A percentile compares a stretch with the other conserved stretches of the same genome.
These are phyloP conservation scores for Camelina laxa DNA, from an alignment of 345 rosid species.

Conservation along the genomic window DNA sequence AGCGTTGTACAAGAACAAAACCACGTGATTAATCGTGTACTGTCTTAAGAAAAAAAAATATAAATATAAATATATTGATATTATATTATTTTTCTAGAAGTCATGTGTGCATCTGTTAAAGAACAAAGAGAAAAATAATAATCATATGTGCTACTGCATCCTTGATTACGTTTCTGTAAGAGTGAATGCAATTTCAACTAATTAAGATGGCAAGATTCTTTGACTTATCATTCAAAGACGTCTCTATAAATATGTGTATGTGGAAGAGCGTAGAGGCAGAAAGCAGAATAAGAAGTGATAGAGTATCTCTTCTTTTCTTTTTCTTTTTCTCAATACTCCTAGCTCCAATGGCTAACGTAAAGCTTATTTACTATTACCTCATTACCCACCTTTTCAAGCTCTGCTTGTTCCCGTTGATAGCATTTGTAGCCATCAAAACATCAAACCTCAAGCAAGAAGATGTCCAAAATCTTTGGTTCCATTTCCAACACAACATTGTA, in stretches of 20 bases:
- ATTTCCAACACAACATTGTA: constrained; percentile 61
- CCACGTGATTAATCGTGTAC: constrained; percentile 1
- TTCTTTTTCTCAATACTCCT: neutral
- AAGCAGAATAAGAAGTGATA: neutral
- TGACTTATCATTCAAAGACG: neutral
- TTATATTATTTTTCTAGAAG: neutral
- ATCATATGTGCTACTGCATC: neutral
- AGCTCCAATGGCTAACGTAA: constrained; percentile 57
- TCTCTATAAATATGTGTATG: constrained; percentile 24
- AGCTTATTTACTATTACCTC: constrained; percentile 70
- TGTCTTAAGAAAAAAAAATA: neutral
- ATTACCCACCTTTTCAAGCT: constrained; percentile 62
- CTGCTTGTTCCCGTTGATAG: constrained; percentile 63
- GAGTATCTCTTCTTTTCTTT: neutral
- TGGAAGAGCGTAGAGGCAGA: constrained; percentile 4
- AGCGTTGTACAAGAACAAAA: constrained; percentile 7
- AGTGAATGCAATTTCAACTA: constrained; percentile 3
- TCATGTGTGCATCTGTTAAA: neutral
- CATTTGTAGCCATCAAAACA: constrained; percentile 52
- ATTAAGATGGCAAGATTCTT: neutral
- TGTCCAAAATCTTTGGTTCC: constrained; percentile 53
- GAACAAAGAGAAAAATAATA: too few species aligned
- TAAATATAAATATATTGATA: neutral
- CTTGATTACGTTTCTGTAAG: constrained; percentile 29
- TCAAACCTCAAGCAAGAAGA: constrained; percentile 64